Conservation (phyloP, 805 yeast species). For the Brettanomyces custersianus region DNA sequence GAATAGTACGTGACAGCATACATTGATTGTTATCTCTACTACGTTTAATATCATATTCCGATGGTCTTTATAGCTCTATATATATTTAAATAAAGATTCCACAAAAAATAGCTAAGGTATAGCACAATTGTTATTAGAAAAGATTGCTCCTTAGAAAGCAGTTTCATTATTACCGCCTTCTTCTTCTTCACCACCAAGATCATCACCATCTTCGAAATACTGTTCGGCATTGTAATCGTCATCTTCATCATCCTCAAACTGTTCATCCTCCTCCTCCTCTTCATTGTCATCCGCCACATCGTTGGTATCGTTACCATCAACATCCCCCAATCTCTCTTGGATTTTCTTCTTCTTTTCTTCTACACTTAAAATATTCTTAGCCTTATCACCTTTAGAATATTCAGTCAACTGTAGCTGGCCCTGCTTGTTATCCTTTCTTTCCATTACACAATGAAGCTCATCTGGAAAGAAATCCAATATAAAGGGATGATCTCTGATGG, state of each 20-base stretch:
- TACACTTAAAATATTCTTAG: slow-evolving; percentile 26
- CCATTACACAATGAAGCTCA: slow-evolving; percentile 69
- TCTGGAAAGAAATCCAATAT: slow-evolving; percentile 62
- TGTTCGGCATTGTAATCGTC: slow-evolving; percentile 75
- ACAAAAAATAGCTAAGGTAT: background rate
- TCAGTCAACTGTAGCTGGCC: slow-evolving; percentile 26
- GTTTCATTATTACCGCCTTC: slow-evolving; percentile 65
- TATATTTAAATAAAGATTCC: no score
- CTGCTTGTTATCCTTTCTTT: slow-evolving; percentile 37
- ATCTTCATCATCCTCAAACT: slow-evolving; percentile 65
- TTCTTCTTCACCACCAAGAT: slow-evolving; percentile 41
- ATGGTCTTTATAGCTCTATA: no score
- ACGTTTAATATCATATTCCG: no score
- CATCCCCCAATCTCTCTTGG: slow-evolving; percentile 25
- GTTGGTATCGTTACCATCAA: slow-evolving; percentile 33
- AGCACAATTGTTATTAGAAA: background rate
- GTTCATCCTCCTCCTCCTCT: slow-evolving; percentile 58
- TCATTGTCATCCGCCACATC: slow-evolving; percentile 36
- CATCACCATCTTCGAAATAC: slow-evolving; percentile 69
- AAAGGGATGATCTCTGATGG: slow-evolving; percentile 74
- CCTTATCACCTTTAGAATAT: slow-evolving; percentile 29
- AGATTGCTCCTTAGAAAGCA: slow-evolving; percentile 36
- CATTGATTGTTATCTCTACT: no score
- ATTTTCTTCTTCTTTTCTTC: slow-evolving; percentile 23
- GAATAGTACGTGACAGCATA: no score